Evolutionary conservation across 2,329 filamentous ascomycete species (phyloP), one percentile per base, ranked within the genome.

Genomic region (Aspergillus viridinutans): DNA sequence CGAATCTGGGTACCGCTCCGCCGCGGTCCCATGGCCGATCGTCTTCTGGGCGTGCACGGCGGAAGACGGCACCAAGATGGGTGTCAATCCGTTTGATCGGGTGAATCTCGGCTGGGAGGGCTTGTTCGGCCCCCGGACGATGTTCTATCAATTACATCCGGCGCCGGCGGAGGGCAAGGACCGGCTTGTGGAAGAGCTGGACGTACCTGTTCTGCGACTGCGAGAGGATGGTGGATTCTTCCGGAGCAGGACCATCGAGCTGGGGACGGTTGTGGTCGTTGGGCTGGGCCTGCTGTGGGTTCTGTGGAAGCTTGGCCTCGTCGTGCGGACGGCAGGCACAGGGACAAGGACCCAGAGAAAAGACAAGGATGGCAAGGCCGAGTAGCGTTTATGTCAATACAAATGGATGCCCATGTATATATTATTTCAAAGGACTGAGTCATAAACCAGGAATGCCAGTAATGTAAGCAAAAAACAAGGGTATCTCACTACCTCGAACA

Each of bases 31-130:
- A 0, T 92, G 89, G 77, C 93, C 93, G 0, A 83, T 85, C 0
- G 83, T 97, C 0, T 97, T 97, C 78, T 97, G 92, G 92, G 91
- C 92, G 0, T 97, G 93, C 69, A 80, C 83, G 7, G 83, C 87
- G 0, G 73, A 78, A 40, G 74, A 76, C 35, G 72, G 83, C 0
- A 81, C 81, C 0, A 88, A 90, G 66, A 90, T 93, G 74, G 74
- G 83, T 0, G 83, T 81, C 4, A 96, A 89, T 67, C 93, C 93
- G 0, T 97, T 97, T 72, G 92, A 97, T 71, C 81, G 90, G 5
- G 78, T 81, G n/a, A 85, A 90, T 68, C 67, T 97, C n/a, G 92
- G 92, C 1, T 97, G 92, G 71, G 93, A 97, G 62, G 84, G 82
- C 0, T 74, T 95, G 8, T 97, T 97, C 71, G 85, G 83, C 1